A percentile compares a stretch with the other conserved stretches of the same genome.
These are phyloP conservation scores for Amyloporia xantha DNA, from an alignment of 768 basidiomycete species.

Conservation along the genomic window DNA sequence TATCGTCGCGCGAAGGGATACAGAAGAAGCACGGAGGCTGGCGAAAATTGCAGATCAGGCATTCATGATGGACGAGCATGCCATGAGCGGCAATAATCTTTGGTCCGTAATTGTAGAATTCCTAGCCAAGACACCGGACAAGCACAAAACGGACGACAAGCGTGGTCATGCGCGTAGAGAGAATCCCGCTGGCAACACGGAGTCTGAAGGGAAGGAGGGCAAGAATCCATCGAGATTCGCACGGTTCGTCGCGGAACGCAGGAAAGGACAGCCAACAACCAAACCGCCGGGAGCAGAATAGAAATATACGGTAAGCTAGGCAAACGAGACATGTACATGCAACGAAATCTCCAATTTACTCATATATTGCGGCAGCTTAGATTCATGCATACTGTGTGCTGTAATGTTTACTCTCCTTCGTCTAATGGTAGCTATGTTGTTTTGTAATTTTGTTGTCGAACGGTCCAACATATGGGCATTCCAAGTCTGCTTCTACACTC, in stretches of 20 bases:
- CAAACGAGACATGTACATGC: not conserved
- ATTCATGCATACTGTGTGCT: not conserved
- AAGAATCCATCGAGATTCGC: not conserved
- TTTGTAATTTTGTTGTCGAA: too few relatives aligned
- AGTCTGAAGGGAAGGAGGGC: not conserved
- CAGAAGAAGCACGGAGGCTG: slow-evolving; percentile 65
- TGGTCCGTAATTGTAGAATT: slow-evolving; percentile 65
- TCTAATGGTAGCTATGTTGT: not conserved
- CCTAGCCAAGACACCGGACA: slow-evolving; percentile 48
- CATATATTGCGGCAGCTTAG: not conserved
- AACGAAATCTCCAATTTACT: not conserved
- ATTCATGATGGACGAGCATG: slow-evolving; percentile 48
- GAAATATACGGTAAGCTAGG: not conserved
- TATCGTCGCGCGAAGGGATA: slow-evolving; percentile 86
- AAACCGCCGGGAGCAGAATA: not conserved
- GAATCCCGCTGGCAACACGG: not conserved
- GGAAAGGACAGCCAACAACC: not conserved
- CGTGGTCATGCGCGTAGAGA: not conserved
- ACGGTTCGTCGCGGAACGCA: not conserved
- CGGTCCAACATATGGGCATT: too few relatives aligned
- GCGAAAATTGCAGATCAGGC: slow-evolving; percentile 70
- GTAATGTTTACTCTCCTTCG: not conserved
- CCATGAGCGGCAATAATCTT: slow-evolving; percentile 61
- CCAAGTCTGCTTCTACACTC: too few relatives aligned
- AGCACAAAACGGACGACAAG: slow-evolving; percentile 12